Evolutionary conservation across 192 early-diverging fungal species (phyloP), one percentile per base, ranked within the genome.

Genomic region (Coemansia asiatica): DNA sequence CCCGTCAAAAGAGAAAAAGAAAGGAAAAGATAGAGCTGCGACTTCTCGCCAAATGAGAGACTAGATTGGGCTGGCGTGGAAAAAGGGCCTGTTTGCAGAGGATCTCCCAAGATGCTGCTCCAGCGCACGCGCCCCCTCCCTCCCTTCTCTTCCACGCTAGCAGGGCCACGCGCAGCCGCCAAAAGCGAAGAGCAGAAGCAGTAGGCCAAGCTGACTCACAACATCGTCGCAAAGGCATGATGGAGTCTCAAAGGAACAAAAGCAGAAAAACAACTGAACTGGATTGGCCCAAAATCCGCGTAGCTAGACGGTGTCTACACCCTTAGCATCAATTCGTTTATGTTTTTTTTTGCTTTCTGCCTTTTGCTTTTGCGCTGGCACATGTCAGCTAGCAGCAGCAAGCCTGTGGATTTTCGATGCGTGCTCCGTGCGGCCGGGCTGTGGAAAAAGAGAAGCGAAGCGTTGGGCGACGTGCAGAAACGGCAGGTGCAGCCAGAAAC

Each of bases 241-340:
- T 23, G 31, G 31, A 33, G 31, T 8, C 31, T 3, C 31, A 33
- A 8, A 33, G 31, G 4, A 3, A 8, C 31, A 33, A 8, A 33
- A 8, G 4, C 31, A 8, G 4, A 33, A 33, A 33, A 8, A 8
- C 31, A 16, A 9, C 10, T 3, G 2, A 2, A 12, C 25, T 22
- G 50, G 50, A 51, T 49, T 50, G 61, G 61, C 27, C 61, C 48
- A 63, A 51, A 51, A 26, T 51, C 22, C 50, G 25, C 50, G 35
- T 38, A 29, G 9, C 40, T 12, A 44, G 10, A 16, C 5, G 15
- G 40, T 13, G 15, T 2, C 40, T 16, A 2, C 15, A 16, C 40
- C 2, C 40, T 2, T 44, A 10, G 8, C 40, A 12, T 16, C 40
- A 12, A 13, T n/a, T n/a, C 40, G 12, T 16, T 13, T 9, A 13